Evolutionary conservation across 495 filamentous ascomycete species (phyloP).

Genomic region (Podospora bellae-mahoneyi): DNA sequence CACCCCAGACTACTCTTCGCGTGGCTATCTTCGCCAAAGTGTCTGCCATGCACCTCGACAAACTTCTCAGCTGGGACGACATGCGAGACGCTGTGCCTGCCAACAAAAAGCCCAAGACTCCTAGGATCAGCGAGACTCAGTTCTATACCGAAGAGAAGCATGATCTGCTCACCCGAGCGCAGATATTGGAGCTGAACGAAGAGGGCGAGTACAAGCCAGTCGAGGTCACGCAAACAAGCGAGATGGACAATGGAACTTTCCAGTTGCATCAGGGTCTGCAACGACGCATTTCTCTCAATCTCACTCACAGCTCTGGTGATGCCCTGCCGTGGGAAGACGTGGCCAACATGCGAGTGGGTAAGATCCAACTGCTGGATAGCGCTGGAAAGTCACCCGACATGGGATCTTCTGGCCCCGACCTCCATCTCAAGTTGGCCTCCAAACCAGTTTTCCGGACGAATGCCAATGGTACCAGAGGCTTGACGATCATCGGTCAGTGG

Average conservation of each 20-base stretch:
- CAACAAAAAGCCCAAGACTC: constrained; percentile 56
- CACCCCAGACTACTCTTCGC: constrained; percentile 69
- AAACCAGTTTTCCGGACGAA: constrained; percentile 75
- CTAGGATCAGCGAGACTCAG: constrained; percentile 82
- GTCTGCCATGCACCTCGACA: constrained; percentile 91
- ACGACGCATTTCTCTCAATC: constrained; percentile 76
- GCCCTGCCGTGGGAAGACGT: constrained; percentile 84
- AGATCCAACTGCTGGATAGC: constrained; percentile 76
- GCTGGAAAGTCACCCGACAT: constrained; percentile 80
- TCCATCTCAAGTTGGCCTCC: constrained; percentile 70
- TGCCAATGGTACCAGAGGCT: constrained; percentile 85
- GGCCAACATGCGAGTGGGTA: constrained; percentile 67
- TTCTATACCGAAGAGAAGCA: constrained; percentile 92
- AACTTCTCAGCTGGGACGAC: constrained; percentile 97
- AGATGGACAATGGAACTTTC: constrained; percentile 79
- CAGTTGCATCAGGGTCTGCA: constrained; percentile 96
- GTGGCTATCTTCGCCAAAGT: constrained; percentile 94
- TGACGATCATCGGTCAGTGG: constrained; percentile 87
- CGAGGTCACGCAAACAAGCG: constrained; percentile 81
- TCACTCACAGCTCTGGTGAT: constrained; percentile 86
- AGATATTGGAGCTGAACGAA: constrained; percentile 88
- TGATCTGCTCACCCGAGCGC: constrained; percentile 81
- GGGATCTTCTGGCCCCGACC: constrained; percentile 64
- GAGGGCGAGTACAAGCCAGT: constrained; percentile 87
- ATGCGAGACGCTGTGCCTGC: constrained; percentile 71